phyloP scores from a whole-genome alignment of 257 asterid genomes.

The Echium plantagineum region DNA sequence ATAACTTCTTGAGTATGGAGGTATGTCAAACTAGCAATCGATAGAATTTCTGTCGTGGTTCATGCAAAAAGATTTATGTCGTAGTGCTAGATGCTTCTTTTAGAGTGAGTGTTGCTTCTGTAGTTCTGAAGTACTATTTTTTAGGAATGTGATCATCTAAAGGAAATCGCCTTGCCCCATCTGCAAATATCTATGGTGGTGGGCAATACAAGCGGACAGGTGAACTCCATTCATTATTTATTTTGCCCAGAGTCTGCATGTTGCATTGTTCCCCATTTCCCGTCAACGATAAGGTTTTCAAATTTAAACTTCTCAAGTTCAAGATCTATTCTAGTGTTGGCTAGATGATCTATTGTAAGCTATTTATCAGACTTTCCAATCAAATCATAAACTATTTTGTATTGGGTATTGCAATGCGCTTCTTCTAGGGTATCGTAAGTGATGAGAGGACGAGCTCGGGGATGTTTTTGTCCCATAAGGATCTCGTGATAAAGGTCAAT shows the following conservation, averaged over 20 bases:
- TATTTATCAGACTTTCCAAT: neutral
- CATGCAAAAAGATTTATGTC: neutral
- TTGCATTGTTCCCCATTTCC: neutral
- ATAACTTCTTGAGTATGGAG: constrained; percentile 43
- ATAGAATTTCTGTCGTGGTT: neutral
- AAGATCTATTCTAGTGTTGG: no score
- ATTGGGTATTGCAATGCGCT: neutral
- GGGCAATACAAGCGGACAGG: constrained; percentile 79
- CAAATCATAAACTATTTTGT: neutral
- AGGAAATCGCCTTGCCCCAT: constrained; percentile 58
- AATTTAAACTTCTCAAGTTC: no score
- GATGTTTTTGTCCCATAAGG: constrained; percentile 57
- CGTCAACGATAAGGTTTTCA: no score
- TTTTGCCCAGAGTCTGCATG: neutral
- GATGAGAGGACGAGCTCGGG: constrained; percentile 77
- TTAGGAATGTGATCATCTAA: constrained; percentile 86
- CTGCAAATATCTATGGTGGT: constrained; percentile 69
- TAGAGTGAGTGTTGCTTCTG: neutral
- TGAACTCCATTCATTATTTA: constrained; percentile 11
- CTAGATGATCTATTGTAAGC: no score
- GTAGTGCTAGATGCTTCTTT: neutral
- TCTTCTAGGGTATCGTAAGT: constrained; percentile 61
- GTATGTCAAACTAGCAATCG: constrained; percentile 13
- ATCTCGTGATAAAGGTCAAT: constrained; percentile 61
- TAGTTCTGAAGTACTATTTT: constrained; percentile 11